Evolutionary conservation across 345 rosid genomes (phyloP), one percentile per base, ranked within the genome.

Genomic region (Syzygium aromaticum): DNA sequence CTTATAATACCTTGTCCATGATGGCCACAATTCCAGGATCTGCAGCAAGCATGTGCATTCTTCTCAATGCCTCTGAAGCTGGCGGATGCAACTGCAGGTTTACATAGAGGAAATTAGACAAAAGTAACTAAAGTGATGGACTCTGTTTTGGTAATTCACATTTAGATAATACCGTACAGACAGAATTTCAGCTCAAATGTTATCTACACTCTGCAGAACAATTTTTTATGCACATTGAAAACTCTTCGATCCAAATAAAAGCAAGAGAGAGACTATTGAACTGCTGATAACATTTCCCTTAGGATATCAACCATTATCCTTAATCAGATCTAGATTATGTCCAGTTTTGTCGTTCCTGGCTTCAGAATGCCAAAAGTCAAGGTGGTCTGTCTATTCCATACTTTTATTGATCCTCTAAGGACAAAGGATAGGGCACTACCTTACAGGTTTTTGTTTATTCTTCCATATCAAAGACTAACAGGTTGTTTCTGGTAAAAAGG

Each of bases 11-110:
- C 99, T 95, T 95, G 92, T 93, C 93, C 99, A 98, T 96, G 88
- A 96, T 86, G 82, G 98, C 97, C 88, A 93, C 91, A 89, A 98
- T 94, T 86, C 99, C 99, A 90, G 98, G 99, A 91, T 96, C 99
- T 54, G 96, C 93, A 87, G 99, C 98, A 89, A 98, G 98, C 96
- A 91, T 98, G 88, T 95, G 99, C 99, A 98, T 96, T 91, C 94
- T 93, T 92, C 92, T 96, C 88, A 98, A 90, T 78, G 99, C 99
- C 93, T 94, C 95, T 84, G 96, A 92, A 90, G 98, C 89, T 15
- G 98, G 95, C 87, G 99, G 99, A 61, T 93, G 92, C 90, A 98
- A 89, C 99, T 98, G 91, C 61, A 85, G 23, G 40, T 23, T 61
- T 51, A 84, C 15, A 19, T 23, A 30, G 43, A 16, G 38, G 40